These are phyloP conservation scores for Salix viminalis DNA, from an alignment of 345 rosid genomes.

Conservation along the genomic window DNA sequence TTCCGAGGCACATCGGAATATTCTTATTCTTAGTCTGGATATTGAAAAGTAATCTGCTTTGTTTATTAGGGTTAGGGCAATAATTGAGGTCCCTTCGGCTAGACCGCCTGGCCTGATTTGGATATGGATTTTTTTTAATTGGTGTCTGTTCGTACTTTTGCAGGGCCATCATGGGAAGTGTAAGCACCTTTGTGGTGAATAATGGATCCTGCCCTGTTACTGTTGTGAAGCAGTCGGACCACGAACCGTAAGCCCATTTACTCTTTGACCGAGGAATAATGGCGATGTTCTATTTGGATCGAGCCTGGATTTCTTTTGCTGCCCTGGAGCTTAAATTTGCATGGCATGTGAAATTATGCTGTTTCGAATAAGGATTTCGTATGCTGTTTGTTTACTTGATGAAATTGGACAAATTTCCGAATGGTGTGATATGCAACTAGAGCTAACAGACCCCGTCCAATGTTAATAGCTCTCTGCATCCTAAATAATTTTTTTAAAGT, in stretches of 20 bases:
- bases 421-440: neutral
- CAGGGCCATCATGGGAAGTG: slow-evolving; percentile 79
- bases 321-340: neutral
- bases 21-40: too few species aligned
- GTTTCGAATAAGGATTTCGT: neutral
- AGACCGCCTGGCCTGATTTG: neutral
- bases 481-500: too few species aligned
- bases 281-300: neutral
- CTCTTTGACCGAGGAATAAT: slow-evolving; percentile 4
- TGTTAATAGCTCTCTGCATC: too few species aligned
- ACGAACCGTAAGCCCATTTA: slow-evolving; percentile 8
- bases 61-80: neutral
- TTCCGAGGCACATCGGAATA: too few species aligned
- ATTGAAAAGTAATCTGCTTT: too few species aligned
- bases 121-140: neutral
- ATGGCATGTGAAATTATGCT: neutral
- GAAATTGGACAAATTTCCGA: neutral
- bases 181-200: slow-evolving; percentile 76
- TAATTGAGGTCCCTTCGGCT: neutral
- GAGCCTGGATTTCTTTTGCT: neutral
- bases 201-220: slow-evolving; percentile 70
- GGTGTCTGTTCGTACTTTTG: neutral
- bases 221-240: slow-evolving; percentile 49
- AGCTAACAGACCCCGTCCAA: too few species aligned
- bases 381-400: neutral